Evolutionary conservation across 306 rosid species (phyloP).

Genomic region (Cucurbita argyrosperma): DNA sequence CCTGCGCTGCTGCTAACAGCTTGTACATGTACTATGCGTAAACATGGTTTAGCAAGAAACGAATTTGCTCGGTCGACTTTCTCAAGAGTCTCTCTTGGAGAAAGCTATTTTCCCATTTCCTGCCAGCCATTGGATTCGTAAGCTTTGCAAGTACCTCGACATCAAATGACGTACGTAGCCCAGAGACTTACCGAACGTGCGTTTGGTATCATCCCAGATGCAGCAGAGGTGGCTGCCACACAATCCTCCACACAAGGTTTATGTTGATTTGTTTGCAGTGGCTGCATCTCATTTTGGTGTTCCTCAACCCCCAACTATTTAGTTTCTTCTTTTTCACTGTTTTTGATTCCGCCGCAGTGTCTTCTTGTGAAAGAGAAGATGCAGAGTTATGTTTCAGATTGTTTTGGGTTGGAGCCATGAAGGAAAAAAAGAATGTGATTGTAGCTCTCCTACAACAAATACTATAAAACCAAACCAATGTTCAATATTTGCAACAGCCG

Average conservation of each 20-base stretch:
- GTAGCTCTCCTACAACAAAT: constrained; percentile 14
- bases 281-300: constrained; percentile 7
- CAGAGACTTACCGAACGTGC: background rate
- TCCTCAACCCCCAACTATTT: background rate
- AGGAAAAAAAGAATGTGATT: constrained; percentile 11
- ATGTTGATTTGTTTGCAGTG: background rate
- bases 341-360: background rate
- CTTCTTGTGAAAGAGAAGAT: constrained; percentile 9
- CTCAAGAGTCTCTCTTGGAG: constrained; percentile 2
- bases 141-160: constrained; percentile 3
- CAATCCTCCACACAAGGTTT: constrained; percentile 1
- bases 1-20: constrained; percentile 70
- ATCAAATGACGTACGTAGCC: background rate
- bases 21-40: constrained; percentile 56
- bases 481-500: constrained; percentile 8
- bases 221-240: background rate
- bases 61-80: background rate
- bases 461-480: background rate
- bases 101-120: constrained; percentile 9
- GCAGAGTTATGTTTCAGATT: constrained; percentile 1
- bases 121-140: constrained; percentile 3
- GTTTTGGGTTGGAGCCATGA: constrained; percentile 13
- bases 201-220: background rate
- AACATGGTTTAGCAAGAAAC: constrained; percentile 12
- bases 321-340: constrained; percentile 8